Conservation (phyloP, 2,329 filamentous ascomycete genomes). For the Xylaria sp. region DNA sequence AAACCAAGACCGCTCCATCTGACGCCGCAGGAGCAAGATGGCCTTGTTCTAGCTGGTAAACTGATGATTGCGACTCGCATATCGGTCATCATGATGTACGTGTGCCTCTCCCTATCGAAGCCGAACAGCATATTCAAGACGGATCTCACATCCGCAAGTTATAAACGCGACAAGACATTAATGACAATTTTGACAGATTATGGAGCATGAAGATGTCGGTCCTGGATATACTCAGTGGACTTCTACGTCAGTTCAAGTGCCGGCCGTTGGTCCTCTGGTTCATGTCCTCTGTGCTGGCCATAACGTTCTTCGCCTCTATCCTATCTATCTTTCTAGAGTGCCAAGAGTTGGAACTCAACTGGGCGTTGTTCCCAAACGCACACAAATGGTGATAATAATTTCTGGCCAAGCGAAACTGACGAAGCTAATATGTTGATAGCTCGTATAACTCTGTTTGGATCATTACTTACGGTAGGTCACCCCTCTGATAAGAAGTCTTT, state of each 20-base stretch:
- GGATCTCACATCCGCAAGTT: neutral
- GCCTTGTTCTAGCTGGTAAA: slow-evolving; percentile 29
- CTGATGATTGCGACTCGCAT: slow-evolving; percentile 28
- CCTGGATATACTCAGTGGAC: slow-evolving; percentile 20
- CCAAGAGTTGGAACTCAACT: slow-evolving; percentile 27
- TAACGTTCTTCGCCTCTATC: slow-evolving; percentile 33
- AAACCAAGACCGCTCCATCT: neutral
- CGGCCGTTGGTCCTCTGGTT: slow-evolving; percentile 11
- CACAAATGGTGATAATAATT: slow-evolving; percentile 12
- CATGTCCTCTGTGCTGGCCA: slow-evolving; percentile 24
- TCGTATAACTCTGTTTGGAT: slow-evolving; percentile 27
- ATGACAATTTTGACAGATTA: slow-evolving; percentile 25
- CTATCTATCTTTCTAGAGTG: slow-evolving; percentile 39
- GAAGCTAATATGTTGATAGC: slow-evolving; percentile 21
- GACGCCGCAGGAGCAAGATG: neutral
- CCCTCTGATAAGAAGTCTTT: neutral
- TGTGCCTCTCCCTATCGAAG: neutral
- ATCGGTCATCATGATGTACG: slow-evolving; percentile 30
- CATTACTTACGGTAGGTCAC: slow-evolving; percentile 35
- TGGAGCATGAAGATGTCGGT: slow-evolving; percentile 39
- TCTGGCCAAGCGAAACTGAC: neutral
- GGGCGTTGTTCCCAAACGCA: slow-evolving; percentile 24
- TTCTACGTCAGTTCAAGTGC: slow-evolving; percentile 12
- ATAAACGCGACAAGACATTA: neutral
- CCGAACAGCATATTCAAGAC: neutral